phyloP scores from a whole-genome alignment of 352 stramenopile genomes.

The Phytophthora quininea region DNA sequence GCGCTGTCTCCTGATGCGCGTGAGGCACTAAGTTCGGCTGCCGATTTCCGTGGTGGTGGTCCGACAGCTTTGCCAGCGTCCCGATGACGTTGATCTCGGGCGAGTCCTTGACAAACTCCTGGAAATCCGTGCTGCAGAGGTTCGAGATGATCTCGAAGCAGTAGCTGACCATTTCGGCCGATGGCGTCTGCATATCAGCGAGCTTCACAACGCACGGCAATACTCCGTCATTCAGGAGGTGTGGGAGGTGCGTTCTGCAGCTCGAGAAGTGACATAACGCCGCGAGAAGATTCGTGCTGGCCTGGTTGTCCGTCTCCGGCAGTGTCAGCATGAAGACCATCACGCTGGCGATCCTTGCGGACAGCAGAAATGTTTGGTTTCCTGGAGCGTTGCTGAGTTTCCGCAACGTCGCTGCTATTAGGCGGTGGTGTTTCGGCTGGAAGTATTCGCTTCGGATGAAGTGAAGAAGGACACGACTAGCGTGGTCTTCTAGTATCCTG shows the following conservation, averaged over 20 bases:
- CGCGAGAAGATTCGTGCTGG: constrained; percentile 54
- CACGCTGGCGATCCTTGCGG: constrained; percentile 42
- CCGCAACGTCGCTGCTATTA: constrained; percentile 59
- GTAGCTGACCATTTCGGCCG: constrained; percentile 41
- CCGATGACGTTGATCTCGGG: constrained; percentile 74
- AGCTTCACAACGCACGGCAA: constrained; percentile 59
- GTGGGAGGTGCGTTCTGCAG: constrained; percentile 42
- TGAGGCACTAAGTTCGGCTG: constrained; percentile 11
- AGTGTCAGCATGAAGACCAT: constrained; percentile 59
- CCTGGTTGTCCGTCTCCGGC: constrained; percentile 29
- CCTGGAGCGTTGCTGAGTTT: constrained; percentile 70
- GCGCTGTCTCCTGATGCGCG: constrained; percentile 9
- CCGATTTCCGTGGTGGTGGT: constrained; percentile 36
- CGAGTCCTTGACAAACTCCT: constrained; percentile 39
- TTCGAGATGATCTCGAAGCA: constrained; percentile 84
- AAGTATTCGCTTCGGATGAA: constrained; percentile 59
- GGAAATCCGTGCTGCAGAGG: constrained; percentile 64
- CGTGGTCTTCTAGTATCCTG: constrained; percentile 56
- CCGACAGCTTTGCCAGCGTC: constrained; percentile 73
- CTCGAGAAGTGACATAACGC: constrained; percentile 58
- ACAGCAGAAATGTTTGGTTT: constrained; percentile 59
- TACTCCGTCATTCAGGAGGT: constrained; percentile 58
- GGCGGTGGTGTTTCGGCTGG: constrained; percentile 37
- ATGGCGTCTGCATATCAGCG: constrained; percentile 35
- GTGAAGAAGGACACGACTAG: constrained; percentile 54